Evolutionary conservation across 169 alveolate genomes (phyloP).

Genomic region (Cryptosporidium meleagridis): DNA sequence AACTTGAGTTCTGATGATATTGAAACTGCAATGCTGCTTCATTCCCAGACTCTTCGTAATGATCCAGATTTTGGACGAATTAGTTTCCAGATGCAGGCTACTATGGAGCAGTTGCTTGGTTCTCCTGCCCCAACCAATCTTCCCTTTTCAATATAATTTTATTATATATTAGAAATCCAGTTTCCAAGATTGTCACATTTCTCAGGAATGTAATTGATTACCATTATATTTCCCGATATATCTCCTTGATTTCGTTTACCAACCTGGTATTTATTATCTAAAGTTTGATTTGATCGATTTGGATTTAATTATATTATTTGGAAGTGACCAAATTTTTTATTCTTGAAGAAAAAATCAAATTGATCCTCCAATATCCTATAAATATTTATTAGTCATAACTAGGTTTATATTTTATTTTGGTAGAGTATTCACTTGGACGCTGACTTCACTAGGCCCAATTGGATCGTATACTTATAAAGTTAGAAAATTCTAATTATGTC

Average conservation of each 20-base stretch:
- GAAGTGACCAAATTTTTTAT: neutral
- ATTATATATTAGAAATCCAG: constrained; percentile 41
- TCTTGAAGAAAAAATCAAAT: neutral
- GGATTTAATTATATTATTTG: neutral
- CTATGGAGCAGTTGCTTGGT: constrained; percentile 73
- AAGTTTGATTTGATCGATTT: neutral
- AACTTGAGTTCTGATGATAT: constrained; percentile 84
- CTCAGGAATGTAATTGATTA: constrained; percentile 10
- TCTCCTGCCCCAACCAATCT: constrained; percentile 60
- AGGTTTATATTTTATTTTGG: neutral
- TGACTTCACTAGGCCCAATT: neutral
- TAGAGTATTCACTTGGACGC: neutral
- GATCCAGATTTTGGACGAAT: constrained; percentile 78
- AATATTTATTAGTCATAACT: no score
- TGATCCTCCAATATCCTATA: neutral
- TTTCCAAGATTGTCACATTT: constrained; percentile 13
- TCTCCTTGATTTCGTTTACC: neutral
- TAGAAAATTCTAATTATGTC: neutral
- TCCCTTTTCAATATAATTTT: constrained; percentile 62
- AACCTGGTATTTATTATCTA: neutral
- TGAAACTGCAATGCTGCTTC: constrained; percentile 82
- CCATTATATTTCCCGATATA: neutral
- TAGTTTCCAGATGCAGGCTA: constrained; percentile 78
- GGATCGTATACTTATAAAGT: neutral
- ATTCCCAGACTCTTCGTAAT: constrained; percentile 75